Conservation (phyloP, 176 grass and related monocot genomes). For the Zea mays region DNA sequence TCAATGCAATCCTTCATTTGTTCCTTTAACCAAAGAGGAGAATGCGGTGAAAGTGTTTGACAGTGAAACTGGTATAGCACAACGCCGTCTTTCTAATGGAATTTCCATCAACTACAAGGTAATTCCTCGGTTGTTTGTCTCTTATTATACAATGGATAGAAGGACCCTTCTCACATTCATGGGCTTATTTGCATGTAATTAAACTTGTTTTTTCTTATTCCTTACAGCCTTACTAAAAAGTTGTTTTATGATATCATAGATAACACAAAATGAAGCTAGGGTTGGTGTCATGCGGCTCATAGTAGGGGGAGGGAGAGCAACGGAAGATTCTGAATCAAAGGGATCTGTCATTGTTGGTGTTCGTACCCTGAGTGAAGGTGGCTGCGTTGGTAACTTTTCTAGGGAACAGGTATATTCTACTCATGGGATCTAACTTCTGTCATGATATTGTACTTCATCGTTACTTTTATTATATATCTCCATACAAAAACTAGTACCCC, state of each 20-base stretch:
- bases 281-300: constrained; percentile 95
- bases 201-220: constrained; percentile 9
- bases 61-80: constrained; percentile 84
- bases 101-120: constrained; percentile 99
- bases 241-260: constrained; percentile 48
- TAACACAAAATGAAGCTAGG: constrained; percentile 94
- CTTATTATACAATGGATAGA: constrained; percentile 25
- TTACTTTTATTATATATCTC: constrained; percentile 4
- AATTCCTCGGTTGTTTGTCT: constrained; percentile 33
- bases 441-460: neutral
- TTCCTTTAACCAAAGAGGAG: constrained; percentile 57
- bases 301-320: constrained; percentile 90
- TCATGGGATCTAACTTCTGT: constrained; percentile 2
- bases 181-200: neutral
- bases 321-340: constrained; percentile 79
- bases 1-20: constrained; percentile 68
- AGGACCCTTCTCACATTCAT: constrained; percentile 16
- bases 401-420: constrained; percentile 73
- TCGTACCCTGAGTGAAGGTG: constrained; percentile 97
- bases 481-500: neutral
- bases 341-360: constrained; percentile 96
- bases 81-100: constrained; percentile 81
- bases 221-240: constrained; percentile 31
- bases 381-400: constrained; percentile 98
- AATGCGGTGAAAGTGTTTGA: constrained; percentile 76